Percentiles rank a stretch among this genome's conserved stretches.
Conservation (phyloP, 148 eudicot genomes). For the Pharnaceum exiguum region DNA sequence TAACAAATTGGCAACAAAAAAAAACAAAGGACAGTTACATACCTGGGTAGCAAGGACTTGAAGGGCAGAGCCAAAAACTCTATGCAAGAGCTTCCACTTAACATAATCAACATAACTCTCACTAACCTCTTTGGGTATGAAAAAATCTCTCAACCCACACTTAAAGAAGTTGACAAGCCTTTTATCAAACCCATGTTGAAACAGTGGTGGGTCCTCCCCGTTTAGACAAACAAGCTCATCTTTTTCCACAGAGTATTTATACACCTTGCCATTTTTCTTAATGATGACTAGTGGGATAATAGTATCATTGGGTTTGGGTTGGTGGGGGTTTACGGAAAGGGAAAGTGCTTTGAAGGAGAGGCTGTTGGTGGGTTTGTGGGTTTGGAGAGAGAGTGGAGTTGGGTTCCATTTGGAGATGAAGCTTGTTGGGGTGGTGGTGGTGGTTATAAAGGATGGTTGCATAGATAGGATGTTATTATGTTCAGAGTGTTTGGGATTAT, state of each 20-base stretch:
- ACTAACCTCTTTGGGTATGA: slow-evolving; percentile 65
- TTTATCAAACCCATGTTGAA: slow-evolving; percentile 32
- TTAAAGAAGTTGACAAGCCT: slow-evolving; percentile 31
- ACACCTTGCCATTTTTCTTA: slow-evolving; percentile 38
- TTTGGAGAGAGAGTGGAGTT: slow-evolving; percentile 12
- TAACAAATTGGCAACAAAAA: neutral
- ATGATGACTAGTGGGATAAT: slow-evolving; percentile 63
- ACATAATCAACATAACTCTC: slow-evolving; percentile 72
- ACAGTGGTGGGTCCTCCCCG: slow-evolving; percentile 14
- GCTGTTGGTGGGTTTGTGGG: slow-evolving; percentile 9
- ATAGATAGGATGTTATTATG: slow-evolving; percentile 14
- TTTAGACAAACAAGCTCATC: slow-evolving; percentile 44
- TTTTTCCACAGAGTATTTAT: slow-evolving; percentile 53
- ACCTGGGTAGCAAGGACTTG: slow-evolving; percentile 99
- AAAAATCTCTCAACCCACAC: slow-evolving; percentile 44
- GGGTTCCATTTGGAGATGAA: slow-evolving; percentile 41
- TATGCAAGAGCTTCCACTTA: slow-evolving; percentile 88
- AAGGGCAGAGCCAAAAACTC: slow-evolving; percentile 89
- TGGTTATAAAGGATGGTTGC: slow-evolving; percentile 16
- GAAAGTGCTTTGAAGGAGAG: slow-evolving; percentile 20
- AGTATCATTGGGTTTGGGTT: slow-evolving; percentile 13
- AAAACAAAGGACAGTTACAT: neutral
- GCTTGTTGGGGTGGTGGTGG: neutral
- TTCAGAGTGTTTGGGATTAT: no score
- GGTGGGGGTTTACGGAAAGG: slow-evolving; percentile 21